Base-by-base conservation (phyloP, 257 asterid genomes). In the Lavandula angustifolia region DNA sequence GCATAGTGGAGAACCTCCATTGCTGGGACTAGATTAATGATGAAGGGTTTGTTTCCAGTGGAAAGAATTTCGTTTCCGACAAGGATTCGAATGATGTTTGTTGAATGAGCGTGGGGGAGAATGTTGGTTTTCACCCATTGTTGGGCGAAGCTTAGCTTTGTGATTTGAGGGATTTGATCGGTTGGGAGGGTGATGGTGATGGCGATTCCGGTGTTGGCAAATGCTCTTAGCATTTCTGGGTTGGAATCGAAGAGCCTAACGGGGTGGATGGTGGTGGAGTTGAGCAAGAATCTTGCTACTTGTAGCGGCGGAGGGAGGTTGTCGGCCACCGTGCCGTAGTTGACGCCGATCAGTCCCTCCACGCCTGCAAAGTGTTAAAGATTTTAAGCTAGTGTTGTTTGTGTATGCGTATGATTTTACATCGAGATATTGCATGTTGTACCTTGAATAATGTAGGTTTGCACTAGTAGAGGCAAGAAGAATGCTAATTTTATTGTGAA, bases 11-110 rank as follows among this genome's bases (percentile, higher is more conserved):
- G 89, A 38, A 79, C 12, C 67, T 79, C 76, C 95, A 85, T 88
- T 16, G 96, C 87, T 0, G 86, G 95, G 42, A 88, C 86, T 1
- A 88, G 91, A 54, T 18, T 83, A 0, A 62, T 27, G 35, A 84
- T 73, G 0, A 84, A 14, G 51, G 75, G 73, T 38, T 76, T 84
- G 74, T 82, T 79, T 13, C 73, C 80, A 3, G 85, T 82, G 33
- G 95, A 72, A 29, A 84, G 66, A 0, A 85, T 84, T 66, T 88
- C 95, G 4, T 88, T 88, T 4, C 92, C 95, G 1, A 85, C 82
- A 0, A 85, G 84, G 68, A 88, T 79, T 8, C 96, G 73, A n/a
- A 66, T 78, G 3, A 88, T 75, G 48, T 80, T 81, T 6, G 94
- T 80, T 0, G 82, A 73, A 0, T 72, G 80, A 4, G 56, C 51